Evolutionary conservation across 208 protist genomes (phyloP).

Genomic region (Kentomonas sorsogonicus): DNA sequence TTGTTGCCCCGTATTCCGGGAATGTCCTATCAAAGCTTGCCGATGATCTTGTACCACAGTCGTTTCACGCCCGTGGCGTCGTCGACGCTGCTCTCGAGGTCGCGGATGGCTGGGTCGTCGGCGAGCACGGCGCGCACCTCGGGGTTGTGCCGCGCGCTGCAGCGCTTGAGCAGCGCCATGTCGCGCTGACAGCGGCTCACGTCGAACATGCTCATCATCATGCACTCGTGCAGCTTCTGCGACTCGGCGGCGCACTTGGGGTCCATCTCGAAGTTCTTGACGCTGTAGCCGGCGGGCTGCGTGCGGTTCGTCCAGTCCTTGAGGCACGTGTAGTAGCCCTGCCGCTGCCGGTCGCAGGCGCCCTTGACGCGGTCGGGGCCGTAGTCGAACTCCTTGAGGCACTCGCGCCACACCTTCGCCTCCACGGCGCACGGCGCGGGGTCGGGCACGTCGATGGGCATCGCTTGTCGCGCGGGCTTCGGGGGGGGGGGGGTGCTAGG

Average conservation of each 20-base stretch:
- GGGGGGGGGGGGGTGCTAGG: no score
- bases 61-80: constrained; percentile 49
- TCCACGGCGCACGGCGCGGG: constrained; percentile 58
- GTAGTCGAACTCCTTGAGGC: constrained; percentile 85
- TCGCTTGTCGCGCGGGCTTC: no score
- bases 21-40: constrained; percentile 44
- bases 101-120: constrained; percentile 46
- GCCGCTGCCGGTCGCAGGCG: constrained; percentile 66
- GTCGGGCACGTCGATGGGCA: constrained; percentile 19
- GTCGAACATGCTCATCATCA: constrained; percentile 90
- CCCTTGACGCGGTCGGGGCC: constrained; percentile 58
- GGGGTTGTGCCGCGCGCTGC: constrained; percentile 46
- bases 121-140: constrained; percentile 43
- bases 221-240: constrained; percentile 81
- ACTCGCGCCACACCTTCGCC: constrained; percentile 74
- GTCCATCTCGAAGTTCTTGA: constrained; percentile 56
- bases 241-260: constrained; percentile 55
- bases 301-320: constrained; percentile 61
- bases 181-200: constrained; percentile 56
- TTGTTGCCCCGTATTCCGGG: no score
- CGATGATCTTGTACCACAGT: constrained; percentile 79
- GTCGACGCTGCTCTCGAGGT: constrained; percentile 32
- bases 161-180: constrained; percentile 77
- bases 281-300: constrained; percentile 36
- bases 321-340: constrained; percentile 72